Evolutionary conservation across 257 asterid species (phyloP), one percentile per base, ranked within the genome.

Genomic region (Solanum pimpinellifolium): DNA sequence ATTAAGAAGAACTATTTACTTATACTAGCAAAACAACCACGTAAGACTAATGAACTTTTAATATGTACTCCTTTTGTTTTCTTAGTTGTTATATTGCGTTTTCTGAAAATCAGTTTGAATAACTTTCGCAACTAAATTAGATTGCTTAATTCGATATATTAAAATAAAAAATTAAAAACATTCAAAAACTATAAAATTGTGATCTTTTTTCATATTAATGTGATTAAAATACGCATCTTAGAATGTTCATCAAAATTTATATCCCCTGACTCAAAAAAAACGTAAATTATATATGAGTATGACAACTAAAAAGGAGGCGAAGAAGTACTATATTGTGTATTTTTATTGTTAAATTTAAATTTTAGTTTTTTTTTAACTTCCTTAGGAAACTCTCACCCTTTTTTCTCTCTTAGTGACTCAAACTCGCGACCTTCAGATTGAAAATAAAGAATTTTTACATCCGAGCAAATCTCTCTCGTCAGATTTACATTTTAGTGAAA

Each of bases 401-500:
- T 35, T 35, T 37, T 5, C 39, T 37, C 0, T 6, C 1, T 37
- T 37, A 2, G 7, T 5, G 7, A 37, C 39, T 37, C 2, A 0
- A 37, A 37, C 39, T 37, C 7, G 2, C 39, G 1, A 37, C 0
- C 39, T 37, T 37, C 1, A 5, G 0, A 37, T 37, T 37, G 0
- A 37, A 37, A 37, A 6, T 37, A 0, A 37, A 0, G 2, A 37
- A 37, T 37, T 0, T 6, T 37, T 37, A 37, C 39, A 35, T 35
- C 7, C 39, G 7, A 35, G 7, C 39, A 35, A 35, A 33, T 33
- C 4, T 6, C 39, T 37, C 1, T 37, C 0, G 39, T 37, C 1
- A 25, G 15, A 29, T 69, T 69, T 69, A 14, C 3, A 69, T 69
- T 68, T 25, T 29, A 14, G 76, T 69, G 12, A 69, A 29, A 29